A percentile compares a stretch with the other conserved stretches of the same genome.
These are phyloP conservation scores for Sorghum bicolor DNA, from an alignment of 176 grass and related monocot genomes.

Conservation along the genomic window DNA sequence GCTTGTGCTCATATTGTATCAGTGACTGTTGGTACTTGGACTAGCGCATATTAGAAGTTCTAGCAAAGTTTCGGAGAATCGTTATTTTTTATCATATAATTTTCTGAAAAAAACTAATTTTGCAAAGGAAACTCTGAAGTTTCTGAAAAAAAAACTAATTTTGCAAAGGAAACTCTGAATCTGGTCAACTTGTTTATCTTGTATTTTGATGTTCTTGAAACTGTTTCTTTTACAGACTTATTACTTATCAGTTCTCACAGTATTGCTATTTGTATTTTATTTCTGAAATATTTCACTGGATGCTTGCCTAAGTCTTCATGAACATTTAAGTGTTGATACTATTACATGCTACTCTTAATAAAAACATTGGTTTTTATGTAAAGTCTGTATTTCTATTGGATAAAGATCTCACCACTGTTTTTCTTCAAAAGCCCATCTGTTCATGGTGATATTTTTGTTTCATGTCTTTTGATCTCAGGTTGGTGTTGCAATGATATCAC, in stretches of 20 bases:
- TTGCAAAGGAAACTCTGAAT: conserved; percentile 23
- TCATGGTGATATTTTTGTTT: conserved; percentile 30
- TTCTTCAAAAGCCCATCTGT: conserved; percentile 7
- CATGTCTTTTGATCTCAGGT: conserved; percentile 40
- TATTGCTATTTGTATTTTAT: not conserved
- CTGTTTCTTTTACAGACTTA: not conserved
- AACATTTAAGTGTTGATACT: not conserved
- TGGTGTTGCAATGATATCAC: conserved; percentile 87
- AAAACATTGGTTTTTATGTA: conserved; percentile 16
- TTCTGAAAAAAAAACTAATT: conserved; percentile 21
- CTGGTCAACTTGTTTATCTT: conserved; percentile 16
- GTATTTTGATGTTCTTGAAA: conserved; percentile 8
- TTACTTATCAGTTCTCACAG: not conserved
- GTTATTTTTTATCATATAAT: not conserved
- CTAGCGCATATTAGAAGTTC: not conserved
- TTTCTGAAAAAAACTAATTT: conserved; percentile 16
- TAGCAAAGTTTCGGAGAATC: not conserved
- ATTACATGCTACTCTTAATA: not conserved
- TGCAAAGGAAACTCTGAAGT: not conserved
- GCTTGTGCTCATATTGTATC: conserved; percentile 10
- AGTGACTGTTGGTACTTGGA: not conserved
- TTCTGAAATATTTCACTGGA: not conserved
- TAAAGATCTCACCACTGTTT: conserved; percentile 15
- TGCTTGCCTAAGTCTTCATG: not conserved
- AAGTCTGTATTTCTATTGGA: not conserved